These are phyloP conservation scores for Eremomyces bilateralis DNA, from an alignment of 495 filamentous ascomycete species.

Conservation along the genomic window DNA sequence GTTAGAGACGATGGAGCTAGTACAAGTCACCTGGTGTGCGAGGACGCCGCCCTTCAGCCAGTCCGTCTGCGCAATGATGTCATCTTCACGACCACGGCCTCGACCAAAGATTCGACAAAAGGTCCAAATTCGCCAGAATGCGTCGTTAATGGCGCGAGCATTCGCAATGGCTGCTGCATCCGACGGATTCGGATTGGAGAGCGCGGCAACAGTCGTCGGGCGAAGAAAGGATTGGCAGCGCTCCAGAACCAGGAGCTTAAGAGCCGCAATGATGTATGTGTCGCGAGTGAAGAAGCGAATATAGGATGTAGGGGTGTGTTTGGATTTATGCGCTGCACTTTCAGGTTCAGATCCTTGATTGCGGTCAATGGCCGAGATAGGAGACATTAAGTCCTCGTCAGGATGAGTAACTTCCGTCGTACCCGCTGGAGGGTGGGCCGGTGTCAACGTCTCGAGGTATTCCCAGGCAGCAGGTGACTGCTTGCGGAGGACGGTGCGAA, in stretches of 20 bases:
- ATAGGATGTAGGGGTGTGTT: slow-evolving; percentile 35
- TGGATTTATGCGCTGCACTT: slow-evolving; percentile 26
- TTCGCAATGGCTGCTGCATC: slow-evolving; percentile 19
- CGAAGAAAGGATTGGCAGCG: slow-evolving; percentile 37
- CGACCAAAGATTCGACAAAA: slow-evolving; percentile 47
- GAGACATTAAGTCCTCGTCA: neutral
- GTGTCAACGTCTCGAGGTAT: slow-evolving; percentile 38
- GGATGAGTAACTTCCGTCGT: no score
- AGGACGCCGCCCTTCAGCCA: slow-evolving; percentile 38
- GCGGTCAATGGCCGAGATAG: slow-evolving; percentile 10
- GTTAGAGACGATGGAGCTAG: slow-evolving; percentile 18
- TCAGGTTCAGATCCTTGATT: slow-evolving; percentile 25
- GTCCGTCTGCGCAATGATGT: slow-evolving; percentile 39
- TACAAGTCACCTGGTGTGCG: slow-evolving; percentile 23
- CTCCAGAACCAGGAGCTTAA: slow-evolving; percentile 37
- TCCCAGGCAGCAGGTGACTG: slow-evolving; percentile 46
- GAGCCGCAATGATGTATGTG: slow-evolving; percentile 32
- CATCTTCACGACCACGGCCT: slow-evolving; percentile 35
- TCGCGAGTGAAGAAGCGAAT: slow-evolving; percentile 33
- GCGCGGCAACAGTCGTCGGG: slow-evolving; percentile 31
- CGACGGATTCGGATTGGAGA: slow-evolving; percentile 27
- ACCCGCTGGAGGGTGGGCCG: no score
- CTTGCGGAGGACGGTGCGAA: slow-evolving; percentile 30
- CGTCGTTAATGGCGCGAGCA: slow-evolving; percentile 32
- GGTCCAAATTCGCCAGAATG: slow-evolving; percentile 48